Base-by-base conservation (phyloP, 331 rosid species). In the Malus hybrid region DNA sequence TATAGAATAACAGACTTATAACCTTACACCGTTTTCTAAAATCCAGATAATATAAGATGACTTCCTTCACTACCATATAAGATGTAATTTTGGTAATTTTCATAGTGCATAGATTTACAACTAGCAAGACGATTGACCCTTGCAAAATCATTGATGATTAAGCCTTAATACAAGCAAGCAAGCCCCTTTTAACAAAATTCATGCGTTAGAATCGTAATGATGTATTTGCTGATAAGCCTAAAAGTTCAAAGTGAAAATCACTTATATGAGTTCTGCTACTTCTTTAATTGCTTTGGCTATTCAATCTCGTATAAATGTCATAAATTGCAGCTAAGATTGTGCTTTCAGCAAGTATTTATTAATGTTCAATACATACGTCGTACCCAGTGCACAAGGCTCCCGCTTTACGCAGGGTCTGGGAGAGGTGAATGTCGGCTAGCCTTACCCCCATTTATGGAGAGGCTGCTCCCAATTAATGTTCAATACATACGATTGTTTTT, bases 1-100 rank as follows among this genome's bases (percentile, higher is more conserved):
- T 77, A 67, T 73, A 67, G 67, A 68, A 29, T 63, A 29, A 63
- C 79, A 70, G 75, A 79, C 77, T 74, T 71, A 61, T 76, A 78
- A 72, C 76, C 81, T 58, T 34, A 11, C 62, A 55, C 29, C 11
- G 30, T 20, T 7, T 20, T 18, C 72, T 42, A 75, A 24, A 24
- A 24, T 24, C 24, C 24, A 24, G 24, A 24, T 24, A 24, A 24
- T 24, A 24, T 24, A 24, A 78, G 50, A 53, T 61, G 60, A 71
- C 46, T 75, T 75, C 57, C 26, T 67, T 63, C 26, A 63, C 46
- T 65, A 70, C 36, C 66, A 60, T 55, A 55, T 13, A n/a, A 6
- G 42, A 20, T 74, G 66, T 77, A 24, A 48, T 63, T 77, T 65
- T 63, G 63, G 29, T 74, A 34, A 22, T 78, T 58, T 64, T 20